Percentiles rank a stretch among this genome's conserved stretches.
Conservation (phyloP, 1,284 basidiomycete genomes). For the Sanguinoderma infundibulare region DNA sequence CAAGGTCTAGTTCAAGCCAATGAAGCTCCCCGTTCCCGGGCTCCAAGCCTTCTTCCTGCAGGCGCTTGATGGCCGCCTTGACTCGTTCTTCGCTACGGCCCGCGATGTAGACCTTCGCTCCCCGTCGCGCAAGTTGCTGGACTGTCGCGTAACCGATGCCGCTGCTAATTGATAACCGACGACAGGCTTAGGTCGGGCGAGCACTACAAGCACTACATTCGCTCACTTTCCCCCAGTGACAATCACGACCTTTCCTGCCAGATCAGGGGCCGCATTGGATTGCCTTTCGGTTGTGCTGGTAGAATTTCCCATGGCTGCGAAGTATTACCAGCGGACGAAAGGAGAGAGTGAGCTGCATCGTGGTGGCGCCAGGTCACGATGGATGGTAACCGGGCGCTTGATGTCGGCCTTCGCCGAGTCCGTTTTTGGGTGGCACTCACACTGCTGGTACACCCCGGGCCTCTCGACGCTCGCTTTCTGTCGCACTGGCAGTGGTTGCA, state of each 20-base stretch:
- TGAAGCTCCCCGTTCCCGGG: constrained; percentile 43
- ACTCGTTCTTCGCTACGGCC: constrained; percentile 45
- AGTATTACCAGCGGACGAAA: no score
- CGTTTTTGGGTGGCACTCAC: no score
- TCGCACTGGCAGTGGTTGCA: no score
- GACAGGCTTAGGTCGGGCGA: neutral
- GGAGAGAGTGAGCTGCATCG: no score
- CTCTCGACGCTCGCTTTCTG: no score
- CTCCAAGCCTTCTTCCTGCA: constrained; percentile 39
- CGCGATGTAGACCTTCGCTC: constrained; percentile 50
- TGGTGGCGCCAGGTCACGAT: no score
- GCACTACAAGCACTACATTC: no score
- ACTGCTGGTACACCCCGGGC: no score
- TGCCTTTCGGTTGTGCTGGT: neutral
- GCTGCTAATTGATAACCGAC: constrained; percentile 12
- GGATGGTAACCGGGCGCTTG: no score
- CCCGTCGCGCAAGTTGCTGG: constrained; percentile 42
- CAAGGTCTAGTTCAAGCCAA: constrained; percentile 52
- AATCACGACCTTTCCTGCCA: constrained; percentile 43
- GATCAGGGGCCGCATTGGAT: constrained; percentile 32
- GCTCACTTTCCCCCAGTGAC: constrained; percentile 47
- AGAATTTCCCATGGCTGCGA: no score
- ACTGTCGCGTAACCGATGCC: constrained; percentile 47
- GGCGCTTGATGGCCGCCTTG: constrained; percentile 41
- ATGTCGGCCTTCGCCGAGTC: no score